Conservation (phyloP, 495 filamentous ascomycete genomes). For the Filosporella fistucella region DNA sequence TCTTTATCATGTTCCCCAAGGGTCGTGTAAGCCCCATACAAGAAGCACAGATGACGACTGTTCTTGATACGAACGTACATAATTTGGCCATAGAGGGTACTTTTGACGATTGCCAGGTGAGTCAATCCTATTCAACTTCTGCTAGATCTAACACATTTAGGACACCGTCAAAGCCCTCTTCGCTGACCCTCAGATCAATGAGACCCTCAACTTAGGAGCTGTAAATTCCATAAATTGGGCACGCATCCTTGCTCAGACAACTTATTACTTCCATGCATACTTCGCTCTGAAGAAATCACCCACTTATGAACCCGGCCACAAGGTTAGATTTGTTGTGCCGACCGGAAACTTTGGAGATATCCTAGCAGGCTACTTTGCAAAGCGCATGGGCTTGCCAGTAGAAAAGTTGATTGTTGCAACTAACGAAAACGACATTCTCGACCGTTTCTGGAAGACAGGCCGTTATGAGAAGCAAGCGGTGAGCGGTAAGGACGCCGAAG, state of each 20-base stretch:
- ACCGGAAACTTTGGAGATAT: constrained; percentile 98
- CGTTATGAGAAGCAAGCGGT: constrained; percentile 73
- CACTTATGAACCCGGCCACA: constrained; percentile 45
- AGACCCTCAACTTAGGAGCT: constrained; percentile 69
- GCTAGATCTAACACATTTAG: constrained; percentile 28
- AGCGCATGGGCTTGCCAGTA: constrained; percentile 81
- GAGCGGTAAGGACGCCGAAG: constrained; percentile 46
- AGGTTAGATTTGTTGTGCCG: constrained; percentile 77
- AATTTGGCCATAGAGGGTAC: constrained; percentile 80
- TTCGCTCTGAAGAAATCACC: constrained; percentile 60
- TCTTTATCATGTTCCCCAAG: constrained; percentile 85
- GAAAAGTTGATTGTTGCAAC: constrained; percentile 84
- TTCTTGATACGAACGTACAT: constrained; percentile 82
- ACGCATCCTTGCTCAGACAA: constrained; percentile 88
- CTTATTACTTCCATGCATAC: constrained; percentile 90
- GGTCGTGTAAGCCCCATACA: constrained; percentile 82
- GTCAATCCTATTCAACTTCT: constrained; percentile 2
- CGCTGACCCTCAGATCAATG: constrained; percentile 69
- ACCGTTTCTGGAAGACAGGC: constrained; percentile 80
- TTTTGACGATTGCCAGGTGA: constrained; percentile 90
- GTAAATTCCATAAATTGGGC: constrained; percentile 92
- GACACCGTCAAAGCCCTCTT: constrained; percentile 94
- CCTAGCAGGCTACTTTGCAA: constrained; percentile 87
- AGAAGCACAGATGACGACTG: constrained; percentile 93
- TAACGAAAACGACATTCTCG: constrained; percentile 88